Evolutionary conservation across 192 early-diverging fungal species (phyloP), one percentile per base, ranked within the genome.

Genomic region (Gryganskiella cystojenkinii): DNA sequence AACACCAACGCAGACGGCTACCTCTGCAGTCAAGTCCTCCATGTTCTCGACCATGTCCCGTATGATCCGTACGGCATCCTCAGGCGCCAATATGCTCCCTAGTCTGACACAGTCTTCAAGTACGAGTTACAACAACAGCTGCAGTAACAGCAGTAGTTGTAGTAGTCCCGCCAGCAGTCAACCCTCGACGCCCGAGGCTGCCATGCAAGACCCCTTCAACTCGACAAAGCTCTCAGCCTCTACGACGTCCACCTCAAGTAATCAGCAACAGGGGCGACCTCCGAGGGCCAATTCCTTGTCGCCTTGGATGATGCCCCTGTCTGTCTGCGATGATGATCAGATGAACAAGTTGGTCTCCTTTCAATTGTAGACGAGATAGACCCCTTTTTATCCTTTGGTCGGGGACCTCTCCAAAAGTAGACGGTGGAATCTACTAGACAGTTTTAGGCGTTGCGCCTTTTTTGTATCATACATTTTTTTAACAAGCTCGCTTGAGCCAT

Each of bases 271-370:
- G 40, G 14, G 28, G 0, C 37, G 61, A 10, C 24, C 63, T 53
- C 17, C 63, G 53, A n/a, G 33, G 14, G 30, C 46, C 46, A 45
- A 33, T 4, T 52, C 49, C 0, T 34, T 45, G 13, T 64, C 61
- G 24, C 72, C 72, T 20, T 78, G 74, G 74, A 60, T 78, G 74
- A 78, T 69, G 53, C 74, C 74, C n/a, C n/a, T n/a, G 11, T 68
- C 66, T 19, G 74, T 78, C 47, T 78, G 74, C 50, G 66, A 78
- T 37, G 74, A 78, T 10, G 74, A 78, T 30, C 74, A 78, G 15
- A 78, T 78, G 74, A 78, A 78, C 56, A 78, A 78, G 50, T 43
- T 78, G 35, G 74, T 78, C 33, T 78, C 74, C 24, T 78, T 78
- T 49, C 65, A 78, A 46, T 59, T 78, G 24, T 73, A 51, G 17